Conservation (phyloP, 2,329 filamentous ascomycete species). For the Thelonectria discophora region DNA sequence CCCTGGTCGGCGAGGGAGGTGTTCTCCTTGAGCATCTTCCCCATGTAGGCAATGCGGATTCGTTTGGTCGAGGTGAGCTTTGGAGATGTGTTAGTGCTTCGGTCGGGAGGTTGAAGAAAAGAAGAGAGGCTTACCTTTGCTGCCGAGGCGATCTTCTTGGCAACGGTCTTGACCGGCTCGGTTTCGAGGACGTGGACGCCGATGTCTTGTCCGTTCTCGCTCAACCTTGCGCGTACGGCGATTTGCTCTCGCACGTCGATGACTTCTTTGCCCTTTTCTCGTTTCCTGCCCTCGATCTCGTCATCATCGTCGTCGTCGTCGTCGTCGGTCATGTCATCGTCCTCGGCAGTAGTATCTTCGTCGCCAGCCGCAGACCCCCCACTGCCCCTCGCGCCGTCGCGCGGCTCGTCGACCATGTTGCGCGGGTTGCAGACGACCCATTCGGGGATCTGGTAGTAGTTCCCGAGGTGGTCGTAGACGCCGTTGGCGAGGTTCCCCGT, state of each 20-base stretch:
- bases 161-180: slow-evolving; percentile 71
- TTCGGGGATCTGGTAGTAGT: slow-evolving; percentile 74
- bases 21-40: slow-evolving; percentile 78
- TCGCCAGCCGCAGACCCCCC: slow-evolving; percentile 53
- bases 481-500: slow-evolving; percentile 77
- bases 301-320: slow-evolving; percentile 49
- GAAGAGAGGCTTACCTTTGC: slow-evolving; percentile 62
- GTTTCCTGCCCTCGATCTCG: slow-evolving; percentile 53
- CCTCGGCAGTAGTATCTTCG: slow-evolving; percentile 37
- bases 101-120: neutral
- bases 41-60: slow-evolving; percentile 81
- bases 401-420: slow-evolving; percentile 57
- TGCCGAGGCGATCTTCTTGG: slow-evolving; percentile 69
- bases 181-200: slow-evolving; percentile 63
- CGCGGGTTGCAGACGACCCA: slow-evolving; percentile 74
- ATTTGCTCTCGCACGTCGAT: slow-evolving; percentile 63
- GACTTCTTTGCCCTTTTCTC: slow-evolving; percentile 69
- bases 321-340: slow-evolving; percentile 54
- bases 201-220: slow-evolving; percentile 73
- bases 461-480: slow-evolving; percentile 75
- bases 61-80: slow-evolving; percentile 67
- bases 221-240: slow-evolving; percentile 69
- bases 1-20: slow-evolving; percentile 72
- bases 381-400: slow-evolving; percentile 41
- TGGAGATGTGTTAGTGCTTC: slow-evolving; percentile 16